phyloP scores from a whole-genome alignment of 352 stramenopile species.

The Globisporangium sylvaticum region DNA sequence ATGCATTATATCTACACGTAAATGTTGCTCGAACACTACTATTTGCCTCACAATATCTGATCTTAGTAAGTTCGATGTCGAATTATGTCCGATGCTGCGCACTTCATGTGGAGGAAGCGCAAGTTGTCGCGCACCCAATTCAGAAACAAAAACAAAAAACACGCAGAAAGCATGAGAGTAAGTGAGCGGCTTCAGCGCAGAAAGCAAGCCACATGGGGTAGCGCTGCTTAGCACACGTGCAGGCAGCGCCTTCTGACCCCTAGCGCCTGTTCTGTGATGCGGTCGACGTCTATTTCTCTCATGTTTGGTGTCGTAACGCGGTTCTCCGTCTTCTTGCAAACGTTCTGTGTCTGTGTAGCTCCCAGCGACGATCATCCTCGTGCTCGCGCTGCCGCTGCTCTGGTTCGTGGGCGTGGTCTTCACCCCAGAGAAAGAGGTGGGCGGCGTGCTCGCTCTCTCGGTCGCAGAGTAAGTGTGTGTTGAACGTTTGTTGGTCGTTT shows the following conservation, averaged over 20 bases:
- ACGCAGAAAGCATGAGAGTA: not conserved
- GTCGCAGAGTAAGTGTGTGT: conserved; percentile 60
- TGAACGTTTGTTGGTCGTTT: not conserved
- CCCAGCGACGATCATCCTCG: conserved; percentile 58
- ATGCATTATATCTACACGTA: no score
- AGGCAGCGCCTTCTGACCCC: no score
- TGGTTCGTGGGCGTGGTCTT: conserved; percentile 75
- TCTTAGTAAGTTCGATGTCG: no score
- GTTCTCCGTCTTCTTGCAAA: not conserved
- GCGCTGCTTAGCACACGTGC: no score
- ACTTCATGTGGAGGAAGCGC: no score
- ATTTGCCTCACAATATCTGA: no score
- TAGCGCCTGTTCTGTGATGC: not conserved
- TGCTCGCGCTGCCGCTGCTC: conserved; percentile 58
- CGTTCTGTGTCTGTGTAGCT: conserved; percentile 33
- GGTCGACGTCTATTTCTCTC: not conserved
- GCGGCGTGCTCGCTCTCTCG: conserved; percentile 70
- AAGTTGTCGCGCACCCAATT: not conserved
- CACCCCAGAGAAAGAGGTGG: conserved; percentile 60
- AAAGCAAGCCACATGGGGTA: not conserved
- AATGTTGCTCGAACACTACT: no score
- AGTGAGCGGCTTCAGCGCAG: not conserved
- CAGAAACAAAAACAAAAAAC: not conserved
- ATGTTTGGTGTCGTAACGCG: not conserved
- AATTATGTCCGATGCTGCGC: no score